Evolutionary conservation across 202 grass and related monocot species (phyloP).

Genomic region (Schoenoplectus tabernaemontani): DNA sequence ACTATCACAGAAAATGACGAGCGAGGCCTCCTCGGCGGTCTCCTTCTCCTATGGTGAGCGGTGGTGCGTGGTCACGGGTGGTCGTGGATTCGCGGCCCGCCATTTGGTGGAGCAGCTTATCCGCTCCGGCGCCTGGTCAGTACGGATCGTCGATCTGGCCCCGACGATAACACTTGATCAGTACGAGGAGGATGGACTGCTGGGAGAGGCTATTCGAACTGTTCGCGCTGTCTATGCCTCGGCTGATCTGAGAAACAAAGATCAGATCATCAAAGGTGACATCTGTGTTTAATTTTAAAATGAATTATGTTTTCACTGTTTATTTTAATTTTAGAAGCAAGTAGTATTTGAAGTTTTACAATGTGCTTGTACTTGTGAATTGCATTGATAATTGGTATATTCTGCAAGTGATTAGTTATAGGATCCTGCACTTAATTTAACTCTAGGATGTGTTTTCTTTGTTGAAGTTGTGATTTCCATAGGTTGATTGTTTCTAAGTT

Average conservation of each 20-base stretch:
- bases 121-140: slow-evolving; percentile 56
- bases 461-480: slow-evolving; percentile 19
- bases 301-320: background rate
- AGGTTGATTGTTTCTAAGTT: background rate
- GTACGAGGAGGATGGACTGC: slow-evolving; percentile 52
- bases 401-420: background rate
- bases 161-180: slow-evolving; percentile 50
- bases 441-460: background rate
- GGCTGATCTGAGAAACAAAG: slow-evolving; percentile 69
- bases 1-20: background rate
- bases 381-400: background rate
- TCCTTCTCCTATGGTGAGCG: slow-evolving; percentile 14
- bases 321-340: background rate
- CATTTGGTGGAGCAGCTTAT: slow-evolving; percentile 69
- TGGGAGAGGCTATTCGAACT: slow-evolving; percentile 52
- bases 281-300: slow-evolving; percentile 2
- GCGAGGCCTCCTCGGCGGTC: background rate
- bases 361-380: background rate
- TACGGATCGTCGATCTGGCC: slow-evolving; percentile 71
- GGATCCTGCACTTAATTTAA: background rate
- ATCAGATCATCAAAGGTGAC: slow-evolving; percentile 58
- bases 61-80: slow-evolving; percentile 85
- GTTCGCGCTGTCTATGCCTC: slow-evolving; percentile 56
- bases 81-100: slow-evolving; percentile 78
- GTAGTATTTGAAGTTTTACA: background rate